phyloP scores from a whole-genome alignment of 805 yeast species.

The Pichia phayaonensis region DNA sequence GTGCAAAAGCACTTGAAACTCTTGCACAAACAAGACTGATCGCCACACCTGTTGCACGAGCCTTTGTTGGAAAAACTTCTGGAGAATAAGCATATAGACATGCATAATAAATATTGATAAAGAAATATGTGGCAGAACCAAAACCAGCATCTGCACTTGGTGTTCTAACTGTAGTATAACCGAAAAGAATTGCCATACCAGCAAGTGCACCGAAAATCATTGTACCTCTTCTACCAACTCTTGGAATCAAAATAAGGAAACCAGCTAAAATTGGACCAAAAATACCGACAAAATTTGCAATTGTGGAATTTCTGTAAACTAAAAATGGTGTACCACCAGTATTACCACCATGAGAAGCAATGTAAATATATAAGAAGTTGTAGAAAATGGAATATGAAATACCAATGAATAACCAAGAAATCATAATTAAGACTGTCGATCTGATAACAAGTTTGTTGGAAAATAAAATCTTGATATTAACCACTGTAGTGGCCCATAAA shows the following conservation, averaged over 20 bases:
- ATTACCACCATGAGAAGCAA: conserved; percentile 43
- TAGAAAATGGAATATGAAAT: conserved; percentile 50
- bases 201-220: conserved; percentile 44
- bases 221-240: conserved; percentile 51
- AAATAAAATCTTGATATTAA: conserved; percentile 41
- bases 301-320: conserved; percentile 41
- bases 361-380: conserved; percentile 46
- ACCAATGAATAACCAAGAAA: conserved; percentile 54
- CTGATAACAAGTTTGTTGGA: conserved; percentile 36
- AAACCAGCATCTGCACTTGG: conserved; percentile 46
- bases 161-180: conserved; percentile 54
- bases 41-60: conserved; percentile 55
- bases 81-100: conserved; percentile 61
- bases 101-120: conserved; percentile 45
- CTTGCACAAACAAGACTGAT: conserved; percentile 47
- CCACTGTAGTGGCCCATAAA: conserved; percentile 24
- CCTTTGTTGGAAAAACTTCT: conserved; percentile 47
- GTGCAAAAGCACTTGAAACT: conserved; percentile 48
- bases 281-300: conserved; percentile 40
- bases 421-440: conserved; percentile 36
- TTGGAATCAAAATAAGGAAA: conserved; percentile 24
- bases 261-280: conserved; percentile 51
- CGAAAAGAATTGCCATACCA: conserved; percentile 52
- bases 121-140: conserved; percentile 41
- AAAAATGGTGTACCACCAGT: conserved; percentile 33